Base-by-base conservation (phyloP, 2,329 filamentous ascomycete species). In the Colletotrichum sp. region DNA sequence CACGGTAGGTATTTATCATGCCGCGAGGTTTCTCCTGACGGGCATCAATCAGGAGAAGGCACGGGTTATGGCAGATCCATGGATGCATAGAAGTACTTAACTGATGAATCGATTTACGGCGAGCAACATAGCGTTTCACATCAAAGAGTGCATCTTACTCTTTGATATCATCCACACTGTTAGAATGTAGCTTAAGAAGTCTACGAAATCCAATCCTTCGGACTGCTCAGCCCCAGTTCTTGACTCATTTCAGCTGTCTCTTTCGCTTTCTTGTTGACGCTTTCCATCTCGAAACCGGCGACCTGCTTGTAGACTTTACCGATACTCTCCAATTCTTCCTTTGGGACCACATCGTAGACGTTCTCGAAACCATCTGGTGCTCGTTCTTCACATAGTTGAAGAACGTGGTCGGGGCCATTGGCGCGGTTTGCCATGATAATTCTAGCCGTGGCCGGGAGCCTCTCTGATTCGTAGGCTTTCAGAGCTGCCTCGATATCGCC, bases 211-310 rank as follows among this genome's bases (percentile, higher is more conserved):
- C 67, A 71, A 16, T 71, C 67, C 22, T 58, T 52, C 2, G 67
- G 72, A 22, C 52, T 66, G 27, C 43, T 55, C 13, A 66, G n/a
- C 6, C 67, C 48, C 18, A 74, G 4, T 3, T 36, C 66, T 30
- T 71, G 67, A 36, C 67, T 61, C 18, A 52, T 22, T 15, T 30
- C 36, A 36, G 66, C 52, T 12, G 72, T 74, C 13, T 71, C 28
- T 16, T 43, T 34, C 22, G 72, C 61, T 18, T 71, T 71, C 22
- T 34, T 39, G 30, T 66, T 74, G 8, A 71, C 68, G 34, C 67
- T 39, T 7, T 71, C 68, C 67, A 71, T 74, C 52, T 74, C 72
- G 15, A 74, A 71, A 13, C 67, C 72, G 22, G 67, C 67, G 16
- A 66, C 67, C 72, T 61, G 55, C 22, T 74, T 74, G 36, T 74